Conservation (phyloP, 371 early-diverging fungal genomes). For the Smittium culicis region DNA sequence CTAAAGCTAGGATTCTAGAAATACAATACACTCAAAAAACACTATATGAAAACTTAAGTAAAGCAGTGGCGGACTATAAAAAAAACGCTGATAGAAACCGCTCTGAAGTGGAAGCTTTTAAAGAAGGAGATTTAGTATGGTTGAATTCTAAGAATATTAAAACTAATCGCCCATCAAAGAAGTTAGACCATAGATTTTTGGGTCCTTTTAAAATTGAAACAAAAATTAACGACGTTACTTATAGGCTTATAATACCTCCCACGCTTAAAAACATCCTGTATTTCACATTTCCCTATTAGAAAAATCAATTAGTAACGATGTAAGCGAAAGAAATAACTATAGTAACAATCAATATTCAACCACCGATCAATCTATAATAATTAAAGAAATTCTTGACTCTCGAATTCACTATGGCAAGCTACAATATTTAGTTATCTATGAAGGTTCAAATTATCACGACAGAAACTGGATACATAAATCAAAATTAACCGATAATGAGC, state of each 20-base stretch:
- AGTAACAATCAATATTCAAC: neutral
- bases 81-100: neutral
- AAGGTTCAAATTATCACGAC: constrained; percentile 5
- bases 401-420: constrained; percentile 1
- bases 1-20: constrained; percentile 3
- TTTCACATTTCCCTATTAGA: constrained; percentile 9
- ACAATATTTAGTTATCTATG: constrained; percentile 14
- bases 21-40: neutral
- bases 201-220: constrained; percentile 7
- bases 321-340: neutral
- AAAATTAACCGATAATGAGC: neutral
- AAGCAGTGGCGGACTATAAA: constrained; percentile 10
- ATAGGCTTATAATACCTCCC: neutral
- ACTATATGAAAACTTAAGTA: neutral
- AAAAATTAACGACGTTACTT: constrained; percentile 3
- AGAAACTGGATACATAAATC: neutral
- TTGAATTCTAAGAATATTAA: constrained; percentile 7
- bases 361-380: neutral
- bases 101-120: neutral
- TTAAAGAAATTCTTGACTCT: constrained; percentile 4
- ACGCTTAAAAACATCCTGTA: neutral
- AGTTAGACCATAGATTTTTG: constrained; percentile 6
- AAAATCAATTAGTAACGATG: neutral
- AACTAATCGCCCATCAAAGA: constrained; percentile 1
- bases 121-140: constrained; percentile 1